phyloP scores from a whole-genome alignment of 768 basidiomycete genomes.

The Phaffia tasmanica region DNA sequence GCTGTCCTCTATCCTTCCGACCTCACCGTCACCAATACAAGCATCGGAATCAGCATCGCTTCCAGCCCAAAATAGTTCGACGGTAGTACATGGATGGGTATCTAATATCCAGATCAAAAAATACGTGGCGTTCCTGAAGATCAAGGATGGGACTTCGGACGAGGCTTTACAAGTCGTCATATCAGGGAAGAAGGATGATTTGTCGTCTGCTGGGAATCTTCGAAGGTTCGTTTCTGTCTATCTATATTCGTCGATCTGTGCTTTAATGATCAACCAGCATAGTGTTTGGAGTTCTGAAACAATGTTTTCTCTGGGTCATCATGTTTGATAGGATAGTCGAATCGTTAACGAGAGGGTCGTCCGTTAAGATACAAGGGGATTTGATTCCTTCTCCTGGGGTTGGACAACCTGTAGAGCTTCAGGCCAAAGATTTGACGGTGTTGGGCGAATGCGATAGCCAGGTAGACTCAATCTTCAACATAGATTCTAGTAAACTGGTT shows the following conservation, averaged over 20 bases:
- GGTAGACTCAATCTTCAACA: conserved; percentile 36
- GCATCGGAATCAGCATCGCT: too few species aligned
- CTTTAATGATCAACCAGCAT: too few species aligned
- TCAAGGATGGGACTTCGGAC: conserved; percentile 67
- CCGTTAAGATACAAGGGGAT: conserved; percentile 46
- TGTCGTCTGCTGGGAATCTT: conserved; percentile 16
- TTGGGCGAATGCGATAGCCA: conserved; percentile 53
- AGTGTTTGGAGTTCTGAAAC: too few species aligned
- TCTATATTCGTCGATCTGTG: too few species aligned
- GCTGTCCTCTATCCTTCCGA: too few species aligned
- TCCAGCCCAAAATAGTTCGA: neutral
- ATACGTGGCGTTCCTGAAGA: conserved; percentile 62
- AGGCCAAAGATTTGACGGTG: conserved; percentile 44
- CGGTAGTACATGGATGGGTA: conserved; percentile 67
- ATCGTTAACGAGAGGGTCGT: conserved; percentile 46
- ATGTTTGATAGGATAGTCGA: conserved; percentile 1
- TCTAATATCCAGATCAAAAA: conserved; percentile 78
- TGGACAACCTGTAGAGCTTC: conserved; percentile 49
- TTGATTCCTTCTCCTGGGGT: conserved; percentile 45
- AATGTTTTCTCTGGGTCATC: neutral
- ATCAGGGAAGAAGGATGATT: conserved; percentile 36
- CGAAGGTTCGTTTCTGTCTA: too few species aligned
- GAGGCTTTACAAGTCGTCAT: conserved; percentile 71
- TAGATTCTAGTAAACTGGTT: neutral
- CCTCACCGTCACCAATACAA: too few species aligned